Evolutionary conservation across 306 rosid species (phyloP).

Genomic region (Hippophae gyantsensis): DNA sequence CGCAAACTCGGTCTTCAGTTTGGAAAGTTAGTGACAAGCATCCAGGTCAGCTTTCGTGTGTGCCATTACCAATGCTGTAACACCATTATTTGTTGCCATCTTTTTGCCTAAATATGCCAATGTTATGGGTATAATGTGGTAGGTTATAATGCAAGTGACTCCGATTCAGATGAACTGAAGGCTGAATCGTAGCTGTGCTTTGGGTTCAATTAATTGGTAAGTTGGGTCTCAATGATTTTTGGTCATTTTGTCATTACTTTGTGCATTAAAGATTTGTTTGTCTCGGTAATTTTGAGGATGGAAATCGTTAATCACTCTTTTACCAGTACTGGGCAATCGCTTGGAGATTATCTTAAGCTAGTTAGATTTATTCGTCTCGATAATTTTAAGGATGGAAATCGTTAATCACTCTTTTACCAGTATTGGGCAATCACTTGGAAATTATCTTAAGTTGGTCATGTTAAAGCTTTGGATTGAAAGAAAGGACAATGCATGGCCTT

Average conservation of each 20-base stretch:
- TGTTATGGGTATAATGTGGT: slow-evolving; percentile 14
- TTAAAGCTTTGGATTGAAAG: too few relatives aligned
- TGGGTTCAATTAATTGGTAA: slow-evolving; percentile 26
- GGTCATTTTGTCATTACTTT: slow-evolving; percentile 10
- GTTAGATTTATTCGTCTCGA: too few relatives aligned
- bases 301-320: too few relatives aligned
- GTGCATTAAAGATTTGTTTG: neutral
- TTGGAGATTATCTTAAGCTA: too few relatives aligned
- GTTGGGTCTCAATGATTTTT: slow-evolving; percentile 18
- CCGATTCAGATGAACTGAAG: slow-evolving; percentile 76
- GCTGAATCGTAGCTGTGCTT: slow-evolving; percentile 38
- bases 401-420: too few relatives aligned
- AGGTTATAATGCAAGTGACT: slow-evolving; percentile 93
- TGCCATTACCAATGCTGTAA: neutral
- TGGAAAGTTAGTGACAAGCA: slow-evolving; percentile 87
- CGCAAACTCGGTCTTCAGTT: slow-evolving; percentile 70
- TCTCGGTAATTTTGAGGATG: too few relatives aligned
- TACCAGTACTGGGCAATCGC: too few relatives aligned
- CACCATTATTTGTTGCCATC: neutral
- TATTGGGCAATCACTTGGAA: too few relatives aligned
- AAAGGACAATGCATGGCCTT: too few relatives aligned
- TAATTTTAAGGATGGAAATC: too few relatives aligned
- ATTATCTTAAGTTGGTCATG: too few relatives aligned
- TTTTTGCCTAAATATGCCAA: neutral
- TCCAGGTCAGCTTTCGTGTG: slow-evolving; percentile 49